Evolutionary conservation across 2,329 filamentous ascomycete species (phyloP), one percentile per base, ranked within the genome.

Genomic region (Coniochaeta sp.): DNA sequence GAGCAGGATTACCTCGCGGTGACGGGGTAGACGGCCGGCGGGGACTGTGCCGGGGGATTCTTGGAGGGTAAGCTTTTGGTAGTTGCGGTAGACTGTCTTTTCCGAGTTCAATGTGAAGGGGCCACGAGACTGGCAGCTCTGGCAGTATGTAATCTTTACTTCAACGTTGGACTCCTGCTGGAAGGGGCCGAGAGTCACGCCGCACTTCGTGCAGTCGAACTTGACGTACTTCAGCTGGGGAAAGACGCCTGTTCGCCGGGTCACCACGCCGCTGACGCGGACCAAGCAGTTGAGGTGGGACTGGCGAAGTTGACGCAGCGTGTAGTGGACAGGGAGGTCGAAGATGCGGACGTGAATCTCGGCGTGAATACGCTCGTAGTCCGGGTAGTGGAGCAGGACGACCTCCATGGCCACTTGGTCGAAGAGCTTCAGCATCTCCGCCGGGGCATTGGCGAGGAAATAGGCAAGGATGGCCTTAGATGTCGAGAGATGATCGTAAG

Each of bases 181-280:
- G 79, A 97, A 99, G 19, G 95, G 95, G 1, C 95, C 95, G 3
- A 99, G 83, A 0, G 92, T 96, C 54, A 90, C 84, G 63, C 91
- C 90, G 69, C 95, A 99, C 77, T 97, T 99, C 61, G 81, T 86
- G 76, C 95, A 99, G 77, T 97, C 91, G 71, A 99, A 98, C 77
- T 97, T 96, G 77, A 99, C 91, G 74, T 98, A 97, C 74, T 98
- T 98, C 63, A 99, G 81, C 77, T 99, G 95, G 3, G 95, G 95
- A 73, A 99, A 99, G 56, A 99, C 96, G 60, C 95, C 95, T 28
- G 89, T 96, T 66, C 95, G 86, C 64, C 95, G 87, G 36, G 95
- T 99, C 31, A 99, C 95, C 5, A 99, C 95, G 66, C 95, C 95
- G 67, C 89, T 93, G 59, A 99, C 95, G 59, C 93, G 88, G 43